Evolutionary conservation across 805 yeast genomes (phyloP), one percentile per base, ranked within the genome.

Genomic region (Komagataella populi): DNA sequence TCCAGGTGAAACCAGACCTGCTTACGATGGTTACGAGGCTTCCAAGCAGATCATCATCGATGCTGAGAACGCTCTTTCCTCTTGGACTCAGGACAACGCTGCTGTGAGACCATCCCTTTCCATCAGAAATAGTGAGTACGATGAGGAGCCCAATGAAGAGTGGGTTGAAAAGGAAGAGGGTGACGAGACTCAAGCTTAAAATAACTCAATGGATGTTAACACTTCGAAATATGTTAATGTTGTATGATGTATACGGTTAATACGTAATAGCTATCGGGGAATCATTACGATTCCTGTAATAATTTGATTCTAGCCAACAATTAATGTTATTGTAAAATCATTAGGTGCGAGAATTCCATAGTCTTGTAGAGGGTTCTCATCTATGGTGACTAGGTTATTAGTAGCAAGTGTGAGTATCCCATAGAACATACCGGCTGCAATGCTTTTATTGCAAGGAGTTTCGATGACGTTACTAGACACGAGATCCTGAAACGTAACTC

Each of bases 1-100:
- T 59, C 99, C 99, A 57, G 99, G 99, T 76, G 98, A 91, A 78
- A 84, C 96, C 58, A 88, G 98, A 77, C 91, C 96, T 49, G 91
- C 96, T 55, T 91, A 93, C 72, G 98, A 93, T 66, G 98, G 98
- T 59, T 91, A 89, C 70, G 97, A 91, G 69, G 96, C 96, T 54
- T 86, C 96, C 56, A 90, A 89, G 78, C 98, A 93, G 77, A 88
- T 93, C 73, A 89, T 93, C 65, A 85, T 89, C 67, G 98, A 91
- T 70, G 93, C 95, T 60, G 99, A 91, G 77, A 84, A 83, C 60
- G 96, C 97, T 56, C 79, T 91, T 64, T 95, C 95, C 56, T 79
- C 88, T 55, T 91, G 99, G 99, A 93, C 98, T 60, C 78, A 90
- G 64, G 98, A 93, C 71, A 79, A 83, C 65, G 96, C 98, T 60